Conservation (phyloP, 2,329 filamentous ascomycete genomes). For the Trichophyton benhamiae region DNA sequence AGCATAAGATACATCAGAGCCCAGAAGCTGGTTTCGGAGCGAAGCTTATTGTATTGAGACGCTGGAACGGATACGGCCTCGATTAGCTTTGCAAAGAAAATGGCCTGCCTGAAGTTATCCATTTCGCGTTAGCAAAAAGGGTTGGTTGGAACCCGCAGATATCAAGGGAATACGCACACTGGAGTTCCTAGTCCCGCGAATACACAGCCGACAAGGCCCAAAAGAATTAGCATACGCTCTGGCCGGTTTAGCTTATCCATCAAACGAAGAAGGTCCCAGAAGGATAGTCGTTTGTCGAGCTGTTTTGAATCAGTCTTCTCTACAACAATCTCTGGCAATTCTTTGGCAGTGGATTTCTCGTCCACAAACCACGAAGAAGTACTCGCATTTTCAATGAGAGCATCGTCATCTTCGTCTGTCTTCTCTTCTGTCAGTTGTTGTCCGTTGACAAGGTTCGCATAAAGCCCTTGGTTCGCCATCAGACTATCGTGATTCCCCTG, state of each 20-base stretch:
- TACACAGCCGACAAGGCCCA: constrained; percentile 60
- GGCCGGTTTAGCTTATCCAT: constrained; percentile 65
- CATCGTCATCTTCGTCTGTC: neutral
- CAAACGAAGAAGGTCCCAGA: constrained; percentile 53
- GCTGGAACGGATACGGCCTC: constrained; percentile 51
- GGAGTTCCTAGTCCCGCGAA: constrained; percentile 75
- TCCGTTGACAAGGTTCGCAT: neutral
- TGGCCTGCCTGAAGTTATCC: constrained; percentile 16
- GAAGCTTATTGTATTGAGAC: constrained; percentile 45
- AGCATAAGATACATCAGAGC: constrained; percentile 79
- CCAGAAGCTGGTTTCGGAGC: constrained; percentile 69
- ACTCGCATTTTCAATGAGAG: neutral
- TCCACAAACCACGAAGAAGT: neutral
- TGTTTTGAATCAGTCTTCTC: neutral
- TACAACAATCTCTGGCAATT: neutral
- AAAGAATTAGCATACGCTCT: constrained; percentile 58
- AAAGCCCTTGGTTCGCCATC: constrained; percentile 13
- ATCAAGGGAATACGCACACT: constrained; percentile 38
- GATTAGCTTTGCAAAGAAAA: constrained; percentile 86
- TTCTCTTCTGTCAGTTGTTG: neutral
- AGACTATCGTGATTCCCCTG: constrained; percentile 27
- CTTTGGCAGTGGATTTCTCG: neutral
- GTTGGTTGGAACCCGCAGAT: neutral
- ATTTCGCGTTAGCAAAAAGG: neutral
- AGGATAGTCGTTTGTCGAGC: neutral